These are phyloP conservation scores for Strobilomyces echinocephalus DNA, from an alignment of 768 basidiomycete genomes.

Conservation along the genomic window DNA sequence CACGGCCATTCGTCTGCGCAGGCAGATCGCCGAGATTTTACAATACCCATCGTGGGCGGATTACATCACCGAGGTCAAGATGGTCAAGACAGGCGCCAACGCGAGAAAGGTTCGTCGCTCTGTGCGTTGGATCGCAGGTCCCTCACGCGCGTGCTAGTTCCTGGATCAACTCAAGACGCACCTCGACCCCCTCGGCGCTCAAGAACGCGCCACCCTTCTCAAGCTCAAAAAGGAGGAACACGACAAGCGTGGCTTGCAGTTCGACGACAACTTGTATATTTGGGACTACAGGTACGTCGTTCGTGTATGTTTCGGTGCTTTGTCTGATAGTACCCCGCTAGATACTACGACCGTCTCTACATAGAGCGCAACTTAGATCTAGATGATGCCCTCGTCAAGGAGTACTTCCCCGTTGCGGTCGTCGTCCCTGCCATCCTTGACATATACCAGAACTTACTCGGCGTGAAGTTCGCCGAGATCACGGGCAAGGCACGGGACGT, in stretches of 20 bases:
- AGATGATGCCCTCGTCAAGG: constrained; percentile 77
- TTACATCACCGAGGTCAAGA: constrained; percentile 79
- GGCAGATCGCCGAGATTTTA: constrained; percentile 61
- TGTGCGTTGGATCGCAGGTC: neutral
- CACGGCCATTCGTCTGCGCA: constrained; percentile 65
- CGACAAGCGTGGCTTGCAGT: constrained; percentile 49
- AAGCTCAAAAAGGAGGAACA: constrained; percentile 75
- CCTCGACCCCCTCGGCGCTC: constrained; percentile 64
- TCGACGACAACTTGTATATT: constrained; percentile 70
- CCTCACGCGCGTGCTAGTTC: constrained; percentile 45
- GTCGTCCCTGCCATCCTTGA: constrained; percentile 79
- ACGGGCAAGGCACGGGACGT: too few species aligned
- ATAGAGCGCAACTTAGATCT: constrained; percentile 63
- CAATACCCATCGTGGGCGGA: constrained; percentile 81
- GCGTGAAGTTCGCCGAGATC: too few species aligned
- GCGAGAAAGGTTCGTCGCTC: constrained; percentile 48
- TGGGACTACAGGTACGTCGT: constrained; percentile 73
- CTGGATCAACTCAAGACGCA: constrained; percentile 70
- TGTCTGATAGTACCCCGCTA: constrained; percentile 9
- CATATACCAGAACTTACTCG: constrained; percentile 32
- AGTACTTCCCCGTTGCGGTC: constrained; percentile 83
- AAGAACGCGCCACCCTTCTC: constrained; percentile 64
- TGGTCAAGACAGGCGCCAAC: constrained; percentile 68
- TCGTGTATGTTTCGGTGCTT: neutral
- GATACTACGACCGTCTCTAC: constrained; percentile 37